These are phyloP conservation scores for Sugiyamaella floridensis DNA, from an alignment of 805 yeast species.

Conservation along the genomic window DNA sequence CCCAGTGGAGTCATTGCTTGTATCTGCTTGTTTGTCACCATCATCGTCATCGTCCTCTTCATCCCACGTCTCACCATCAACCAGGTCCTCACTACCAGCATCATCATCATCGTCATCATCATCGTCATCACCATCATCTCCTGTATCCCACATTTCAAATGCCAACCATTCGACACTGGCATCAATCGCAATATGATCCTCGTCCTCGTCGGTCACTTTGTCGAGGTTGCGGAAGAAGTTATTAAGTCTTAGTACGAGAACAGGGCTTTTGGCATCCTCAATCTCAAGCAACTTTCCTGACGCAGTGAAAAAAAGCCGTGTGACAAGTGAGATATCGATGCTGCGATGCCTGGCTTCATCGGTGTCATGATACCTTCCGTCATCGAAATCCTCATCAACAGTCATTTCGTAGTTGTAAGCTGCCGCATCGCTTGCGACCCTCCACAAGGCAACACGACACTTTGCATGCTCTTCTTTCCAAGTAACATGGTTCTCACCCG, in stretches of 20 bases:
- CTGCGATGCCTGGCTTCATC: slow-evolving; percentile 38
- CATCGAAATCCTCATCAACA: slow-evolving; percentile 55
- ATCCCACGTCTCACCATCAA: slow-evolving; percentile 18
- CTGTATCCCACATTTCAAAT: slow-evolving; percentile 38
- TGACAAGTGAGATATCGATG: slow-evolving; percentile 38
- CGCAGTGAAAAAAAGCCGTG: slow-evolving; percentile 58
- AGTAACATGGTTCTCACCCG: slow-evolving; percentile 26
- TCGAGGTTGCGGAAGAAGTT: slow-evolving; percentile 15
- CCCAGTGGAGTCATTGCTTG: not conserved
- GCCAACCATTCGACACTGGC: slow-evolving; percentile 45
- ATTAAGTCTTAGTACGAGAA: slow-evolving; percentile 51
- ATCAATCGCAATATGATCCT: slow-evolving; percentile 13
- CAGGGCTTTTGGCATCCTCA: slow-evolving; percentile 59
- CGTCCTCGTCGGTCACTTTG: slow-evolving; percentile 13
- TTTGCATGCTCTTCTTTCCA: slow-evolving; percentile 73
- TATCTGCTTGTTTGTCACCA: not conserved
- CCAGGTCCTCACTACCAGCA: not conserved
- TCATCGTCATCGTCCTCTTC: slow-evolving; percentile 12
- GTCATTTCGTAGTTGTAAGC: slow-evolving; percentile 40
- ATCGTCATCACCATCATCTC: slow-evolving; percentile 12
- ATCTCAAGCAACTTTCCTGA: slow-evolving; percentile 59
- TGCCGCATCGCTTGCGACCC: slow-evolving; percentile 19
- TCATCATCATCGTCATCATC: slow-evolving; percentile 27
- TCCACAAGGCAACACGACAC: slow-evolving; percentile 39
- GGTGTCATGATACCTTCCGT: slow-evolving; percentile 64